These are phyloP conservation scores for Monosporascus sp. DNA, from an alignment of 2,329 filamentous ascomycete genomes.

Conservation along the genomic window DNA sequence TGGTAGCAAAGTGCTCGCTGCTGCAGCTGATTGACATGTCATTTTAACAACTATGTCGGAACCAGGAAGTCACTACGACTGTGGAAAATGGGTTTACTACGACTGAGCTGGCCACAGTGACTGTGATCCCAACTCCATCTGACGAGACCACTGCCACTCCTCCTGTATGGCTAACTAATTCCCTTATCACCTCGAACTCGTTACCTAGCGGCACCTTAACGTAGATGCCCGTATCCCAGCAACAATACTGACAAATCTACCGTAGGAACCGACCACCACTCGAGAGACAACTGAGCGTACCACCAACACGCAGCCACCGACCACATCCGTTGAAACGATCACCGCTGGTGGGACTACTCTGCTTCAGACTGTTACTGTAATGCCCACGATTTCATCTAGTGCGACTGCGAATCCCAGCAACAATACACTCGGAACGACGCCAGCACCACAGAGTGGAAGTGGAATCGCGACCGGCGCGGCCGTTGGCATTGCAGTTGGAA, in stretches of 20 bases:
- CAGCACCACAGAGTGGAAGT: slow-evolving; percentile 8
- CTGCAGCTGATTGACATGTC: slow-evolving; percentile 9
- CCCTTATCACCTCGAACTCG: no score
- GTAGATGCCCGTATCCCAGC: slow-evolving; percentile 1
- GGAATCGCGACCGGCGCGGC: slow-evolving; percentile 19
- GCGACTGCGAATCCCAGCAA: slow-evolving; percentile 7
- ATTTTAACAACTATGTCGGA: slow-evolving; percentile 22
- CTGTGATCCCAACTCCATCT: slow-evolving; percentile 19
- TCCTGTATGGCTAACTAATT: slow-evolving; percentile 23
- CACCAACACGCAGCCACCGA: slow-evolving; percentile 10
- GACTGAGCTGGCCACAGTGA: slow-evolving; percentile 31
- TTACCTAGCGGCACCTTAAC: slow-evolving; percentile 3
- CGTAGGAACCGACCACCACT: neutral
- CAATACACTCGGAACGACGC: slow-evolving; percentile 2
- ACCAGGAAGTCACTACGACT: slow-evolving; percentile 27
- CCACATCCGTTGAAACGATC: slow-evolving; percentile 42
- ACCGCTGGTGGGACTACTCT: slow-evolving; percentile 46
- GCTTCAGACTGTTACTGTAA: slow-evolving; percentile 46
- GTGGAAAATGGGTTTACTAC: slow-evolving; percentile 23
- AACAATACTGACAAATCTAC: slow-evolving; percentile 1
- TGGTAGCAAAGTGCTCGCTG: neutral
- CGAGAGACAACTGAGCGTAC: slow-evolving; percentile 13
- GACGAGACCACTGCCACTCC: slow-evolving; percentile 14
- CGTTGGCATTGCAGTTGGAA: slow-evolving; percentile 24
- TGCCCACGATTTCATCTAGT: slow-evolving; percentile 33